Percentiles rank a stretch among this genome's conserved stretches.
Conservation (phyloP, 495 filamentous ascomycete genomes). For the Neurospora africana region DNA sequence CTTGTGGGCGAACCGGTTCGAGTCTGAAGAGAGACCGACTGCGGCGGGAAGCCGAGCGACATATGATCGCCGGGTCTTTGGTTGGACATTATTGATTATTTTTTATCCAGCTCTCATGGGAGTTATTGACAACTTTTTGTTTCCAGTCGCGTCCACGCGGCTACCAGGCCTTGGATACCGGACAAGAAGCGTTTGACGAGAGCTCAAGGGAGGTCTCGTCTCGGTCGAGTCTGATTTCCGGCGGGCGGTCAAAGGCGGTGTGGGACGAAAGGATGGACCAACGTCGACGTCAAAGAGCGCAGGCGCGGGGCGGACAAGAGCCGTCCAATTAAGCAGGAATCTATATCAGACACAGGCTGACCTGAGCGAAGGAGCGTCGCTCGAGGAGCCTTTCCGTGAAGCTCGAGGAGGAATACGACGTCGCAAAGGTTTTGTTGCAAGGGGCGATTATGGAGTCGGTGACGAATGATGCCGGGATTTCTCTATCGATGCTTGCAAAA, state of each 20-base stretch:
- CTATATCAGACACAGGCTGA: background rate
- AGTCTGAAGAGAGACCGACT: slow-evolving; percentile 47
- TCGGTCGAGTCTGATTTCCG: background rate
- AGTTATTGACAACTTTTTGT: slow-evolving; percentile 9
- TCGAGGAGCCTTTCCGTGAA: slow-evolving; percentile 5
- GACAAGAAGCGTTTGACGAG: slow-evolving; percentile 2
- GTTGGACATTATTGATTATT: slow-evolving; percentile 89
- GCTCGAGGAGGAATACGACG: background rate
- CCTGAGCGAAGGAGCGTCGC: slow-evolving; percentile 12
- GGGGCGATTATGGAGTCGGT: background rate
- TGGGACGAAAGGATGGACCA: slow-evolving; percentile 3
- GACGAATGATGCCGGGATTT: background rate
- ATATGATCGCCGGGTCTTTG: slow-evolving; percentile 67
- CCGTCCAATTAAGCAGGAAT: slow-evolving; percentile 12
- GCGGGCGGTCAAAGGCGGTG: slow-evolving; percentile 2
- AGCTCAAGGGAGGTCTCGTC: slow-evolving; percentile 2
- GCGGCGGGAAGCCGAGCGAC: slow-evolving; percentile 60
- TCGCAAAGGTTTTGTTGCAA: slow-evolving; percentile 4
- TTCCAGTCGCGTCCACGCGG: slow-evolving; percentile 7
- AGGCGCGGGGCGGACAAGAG: background rate
- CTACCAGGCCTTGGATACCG: slow-evolving; percentile 4
- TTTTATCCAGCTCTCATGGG: slow-evolving; percentile 37
- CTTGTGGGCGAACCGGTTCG: slow-evolving; percentile 81
- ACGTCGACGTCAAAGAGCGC: slow-evolving; percentile 1
- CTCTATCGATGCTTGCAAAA: background rate